These are phyloP conservation scores for Rhizopus delemar DNA, from an alignment of 371 early-diverging fungal species.

Conservation along the genomic window DNA sequence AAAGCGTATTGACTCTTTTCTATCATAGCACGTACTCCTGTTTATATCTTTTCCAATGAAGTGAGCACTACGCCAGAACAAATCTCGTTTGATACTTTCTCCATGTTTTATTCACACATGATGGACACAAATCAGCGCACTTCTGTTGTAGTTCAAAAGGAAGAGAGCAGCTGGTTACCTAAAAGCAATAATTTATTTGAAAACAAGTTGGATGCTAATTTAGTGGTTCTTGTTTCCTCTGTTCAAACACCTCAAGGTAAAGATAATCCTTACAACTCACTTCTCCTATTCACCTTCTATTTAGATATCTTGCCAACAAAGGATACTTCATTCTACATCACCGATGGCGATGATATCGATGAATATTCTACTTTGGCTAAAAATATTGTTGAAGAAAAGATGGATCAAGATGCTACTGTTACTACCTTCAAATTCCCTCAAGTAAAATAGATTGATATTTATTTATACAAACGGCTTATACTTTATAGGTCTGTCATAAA, in stretches of 20 bases:
- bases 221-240: constrained; percentile 26
- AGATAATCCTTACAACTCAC: not conserved
- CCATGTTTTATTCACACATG: constrained; percentile 29
- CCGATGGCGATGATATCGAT: constrained; percentile 29
- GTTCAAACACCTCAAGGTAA: constrained; percentile 24
- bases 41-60: constrained; percentile 19
- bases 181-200: constrained; percentile 15
- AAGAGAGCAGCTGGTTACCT: constrained; percentile 15
- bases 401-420: constrained; percentile 13
- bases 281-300: not conserved
- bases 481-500: constrained; percentile 1
- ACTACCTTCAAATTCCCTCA: constrained; percentile 6
- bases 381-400: constrained; percentile 21
- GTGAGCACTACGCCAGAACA: constrained; percentile 2
- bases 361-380: constrained; percentile 32
- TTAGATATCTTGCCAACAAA: constrained; percentile 23
- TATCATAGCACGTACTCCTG: constrained; percentile 29
- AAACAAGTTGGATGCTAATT: constrained; percentile 23
- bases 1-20: not conserved
- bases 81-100: constrained; percentile 25
- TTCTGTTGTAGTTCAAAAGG: constrained; percentile 7
- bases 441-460: not conserved
- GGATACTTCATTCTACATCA: constrained; percentile 41
- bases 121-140: constrained; percentile 29
- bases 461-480: not conserved